These are phyloP conservation scores for Aspergillus hancockii DNA, from an alignment of 495 filamentous ascomycete species.

Conservation along the genomic window DNA sequence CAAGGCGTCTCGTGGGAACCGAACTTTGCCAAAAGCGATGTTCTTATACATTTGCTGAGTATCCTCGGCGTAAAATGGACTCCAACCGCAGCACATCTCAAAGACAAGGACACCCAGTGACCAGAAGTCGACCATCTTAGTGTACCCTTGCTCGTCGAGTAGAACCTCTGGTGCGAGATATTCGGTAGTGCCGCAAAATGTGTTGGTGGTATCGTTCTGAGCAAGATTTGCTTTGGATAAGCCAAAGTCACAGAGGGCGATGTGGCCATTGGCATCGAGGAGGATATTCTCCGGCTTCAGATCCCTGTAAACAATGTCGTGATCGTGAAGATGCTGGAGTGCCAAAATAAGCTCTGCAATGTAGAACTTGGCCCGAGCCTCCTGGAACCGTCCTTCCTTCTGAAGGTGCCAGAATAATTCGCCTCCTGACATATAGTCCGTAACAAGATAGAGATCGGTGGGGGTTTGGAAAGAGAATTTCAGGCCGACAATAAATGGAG, in stretches of 20 bases:
- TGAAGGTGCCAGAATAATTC: conserved; percentile 99
- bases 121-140: conserved; percentile 99
- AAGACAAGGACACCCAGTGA: conserved; percentile 96
- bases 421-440: conserved; percentile 99
- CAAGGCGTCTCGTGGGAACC: conserved; percentile 92
- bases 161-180: conserved; percentile 96
- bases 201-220: conserved; percentile 96
- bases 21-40: conserved; percentile 97
- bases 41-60: conserved; percentile 99
- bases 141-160: conserved; percentile 95
- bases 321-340: conserved; percentile 90
- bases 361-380: conserved; percentile 96
- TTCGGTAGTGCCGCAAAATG: conserved; percentile 97
- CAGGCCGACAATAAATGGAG: conserved; percentile 95
- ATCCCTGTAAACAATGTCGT: conserved; percentile 97
- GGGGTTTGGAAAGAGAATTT: conserved; percentile 99
- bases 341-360: conserved; percentile 97
- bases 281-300: conserved; percentile 86
- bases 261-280: conserved; percentile 81
- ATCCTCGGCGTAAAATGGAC: conserved; percentile 97
- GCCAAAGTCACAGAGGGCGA: conserved; percentile 86
- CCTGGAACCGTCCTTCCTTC: conserved; percentile 94
- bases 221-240: conserved; percentile 96
- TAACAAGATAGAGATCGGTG: conserved; percentile 94
- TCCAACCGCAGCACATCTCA: conserved; percentile 99